Conservation (phyloP, 805 yeast genomes). For the Wickerhamiella hasegawae region DNA sequence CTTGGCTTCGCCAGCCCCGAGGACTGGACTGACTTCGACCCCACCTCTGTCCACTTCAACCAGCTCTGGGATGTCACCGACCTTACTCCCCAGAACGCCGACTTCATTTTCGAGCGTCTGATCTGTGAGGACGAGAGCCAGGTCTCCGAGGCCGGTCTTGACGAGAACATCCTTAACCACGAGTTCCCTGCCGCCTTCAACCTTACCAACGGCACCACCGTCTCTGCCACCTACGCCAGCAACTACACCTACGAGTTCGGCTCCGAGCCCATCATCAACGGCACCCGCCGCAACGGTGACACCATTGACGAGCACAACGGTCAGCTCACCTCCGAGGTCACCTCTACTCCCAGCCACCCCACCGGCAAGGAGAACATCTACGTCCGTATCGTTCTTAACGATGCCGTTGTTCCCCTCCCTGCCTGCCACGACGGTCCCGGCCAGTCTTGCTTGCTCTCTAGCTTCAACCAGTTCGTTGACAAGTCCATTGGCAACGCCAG, state of each 20-base stretch:
- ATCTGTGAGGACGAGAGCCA: conserved; percentile 22
- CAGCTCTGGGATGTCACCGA: conserved; percentile 33
- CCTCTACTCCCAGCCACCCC: not conserved
- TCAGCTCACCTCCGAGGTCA: conserved; percentile 1
- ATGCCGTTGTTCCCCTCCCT: conserved; percentile 36
- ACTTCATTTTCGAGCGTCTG: conserved; percentile 20
- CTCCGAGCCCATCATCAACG: not conserved
- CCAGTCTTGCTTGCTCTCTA: conserved; percentile 27
- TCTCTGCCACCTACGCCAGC: conserved; percentile 7
- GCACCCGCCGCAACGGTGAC: not conserved
- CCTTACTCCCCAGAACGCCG: conserved; percentile 19
- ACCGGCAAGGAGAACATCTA: conserved; percentile 20
- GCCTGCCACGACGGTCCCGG: conserved; percentile 37
- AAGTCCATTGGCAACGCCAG: conserved; percentile 4
- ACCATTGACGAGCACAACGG: no score
- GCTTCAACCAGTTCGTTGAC: conserved; percentile 11
- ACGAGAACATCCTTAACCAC: not conserved
- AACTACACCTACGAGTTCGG: conserved; percentile 8
- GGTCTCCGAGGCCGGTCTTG: not conserved
- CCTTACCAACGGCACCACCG: conserved; percentile 6
- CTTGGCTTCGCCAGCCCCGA: conserved; percentile 32
- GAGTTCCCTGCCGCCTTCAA: conserved; percentile 14
- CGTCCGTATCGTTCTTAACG: conserved; percentile 36
- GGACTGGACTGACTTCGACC: conserved; percentile 24
- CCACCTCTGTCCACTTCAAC: conserved; percentile 27